Percentiles rank a stretch among this genome's conserved stretches.
Conservation (phyloP, 805 yeast genomes). For the Monosporozyma siamensis region DNA sequence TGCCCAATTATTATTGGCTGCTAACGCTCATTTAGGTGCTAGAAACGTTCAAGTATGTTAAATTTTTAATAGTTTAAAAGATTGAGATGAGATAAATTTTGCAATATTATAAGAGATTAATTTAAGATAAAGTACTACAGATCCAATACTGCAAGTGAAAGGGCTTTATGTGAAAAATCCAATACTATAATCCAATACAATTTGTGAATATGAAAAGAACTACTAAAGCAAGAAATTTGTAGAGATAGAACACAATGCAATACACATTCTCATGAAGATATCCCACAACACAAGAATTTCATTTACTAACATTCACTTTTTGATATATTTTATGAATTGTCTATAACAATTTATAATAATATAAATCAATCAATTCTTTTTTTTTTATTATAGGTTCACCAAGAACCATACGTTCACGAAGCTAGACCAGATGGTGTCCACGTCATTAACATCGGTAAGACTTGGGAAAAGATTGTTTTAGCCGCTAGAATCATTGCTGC, state of each 20-base stretch:
- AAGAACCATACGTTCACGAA: constrained; percentile 68
- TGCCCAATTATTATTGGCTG: constrained; percentile 98
- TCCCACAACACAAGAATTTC: too few relatives aligned
- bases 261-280: too few relatives aligned
- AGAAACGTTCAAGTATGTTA: constrained; percentile 96
- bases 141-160: too few relatives aligned
- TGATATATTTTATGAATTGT: too few relatives aligned
- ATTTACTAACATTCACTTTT: not conserved
- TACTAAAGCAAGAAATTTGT: too few relatives aligned
- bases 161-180: too few relatives aligned
- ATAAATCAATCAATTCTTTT: not conserved
- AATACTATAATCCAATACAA: too few relatives aligned
- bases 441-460: constrained; percentile 96
- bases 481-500: constrained; percentile 99
- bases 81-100: not conserved
- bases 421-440: constrained; percentile 99
- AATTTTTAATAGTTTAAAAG: not conserved
- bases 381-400: constrained; percentile 9
- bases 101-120: too few relatives aligned
- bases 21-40: constrained; percentile 98
- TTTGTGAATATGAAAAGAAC: too few relatives aligned
- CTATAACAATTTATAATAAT: too few relatives aligned
- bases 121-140: too few relatives aligned
- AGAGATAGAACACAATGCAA: too few relatives aligned
- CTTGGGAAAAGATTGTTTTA: constrained; percentile 98